phyloP scores from a whole-genome alignment of 306 rosid genomes.

The Dryas octopetala region DNA sequence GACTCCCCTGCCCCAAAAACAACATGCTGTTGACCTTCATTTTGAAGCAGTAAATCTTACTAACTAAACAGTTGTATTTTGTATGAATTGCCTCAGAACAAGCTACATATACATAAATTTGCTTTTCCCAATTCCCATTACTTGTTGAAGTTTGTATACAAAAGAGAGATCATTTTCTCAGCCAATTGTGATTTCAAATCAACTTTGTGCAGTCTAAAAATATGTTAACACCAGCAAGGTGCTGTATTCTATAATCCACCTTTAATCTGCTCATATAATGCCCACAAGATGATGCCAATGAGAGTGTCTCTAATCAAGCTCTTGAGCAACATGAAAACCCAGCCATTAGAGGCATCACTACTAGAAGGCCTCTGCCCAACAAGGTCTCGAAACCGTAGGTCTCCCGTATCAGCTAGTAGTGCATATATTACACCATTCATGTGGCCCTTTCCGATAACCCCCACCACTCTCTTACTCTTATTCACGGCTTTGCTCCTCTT shows the following conservation, averaged over 20 bases:
- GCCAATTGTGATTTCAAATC: conserved; percentile 7
- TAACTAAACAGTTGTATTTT: not conserved
- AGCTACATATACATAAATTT: not conserved
- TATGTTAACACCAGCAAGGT: not conserved
- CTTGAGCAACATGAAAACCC: conserved; percentile 43
- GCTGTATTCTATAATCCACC: not conserved
- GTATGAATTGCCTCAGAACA: not conserved
- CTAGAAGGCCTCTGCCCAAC: conserved; percentile 43
- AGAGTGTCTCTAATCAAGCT: conserved; percentile 67
- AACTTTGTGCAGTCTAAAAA: not conserved
- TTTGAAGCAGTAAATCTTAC: not conserved
- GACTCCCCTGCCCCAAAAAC: no score
- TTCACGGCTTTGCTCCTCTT: conserved; percentile 94
- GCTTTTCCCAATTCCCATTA: not conserved
- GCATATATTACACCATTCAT: conserved; percentile 84
- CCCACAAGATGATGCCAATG: conserved; percentile 73
- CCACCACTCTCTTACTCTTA: conserved; percentile 75
- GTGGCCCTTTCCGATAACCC: conserved; percentile 90
- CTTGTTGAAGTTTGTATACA: not conserved
- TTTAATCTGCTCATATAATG: conserved; percentile 60
- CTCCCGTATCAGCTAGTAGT: conserved; percentile 59
- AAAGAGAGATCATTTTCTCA: not conserved
- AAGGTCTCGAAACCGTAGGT: conserved; percentile 71
- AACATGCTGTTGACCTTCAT: not conserved
- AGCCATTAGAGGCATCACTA: conserved; percentile 26